Evolutionary conservation across 371 early-diverging fungal species (phyloP), one percentile per base, ranked within the genome.

Genomic region (Mortierella polycephala): DNA sequence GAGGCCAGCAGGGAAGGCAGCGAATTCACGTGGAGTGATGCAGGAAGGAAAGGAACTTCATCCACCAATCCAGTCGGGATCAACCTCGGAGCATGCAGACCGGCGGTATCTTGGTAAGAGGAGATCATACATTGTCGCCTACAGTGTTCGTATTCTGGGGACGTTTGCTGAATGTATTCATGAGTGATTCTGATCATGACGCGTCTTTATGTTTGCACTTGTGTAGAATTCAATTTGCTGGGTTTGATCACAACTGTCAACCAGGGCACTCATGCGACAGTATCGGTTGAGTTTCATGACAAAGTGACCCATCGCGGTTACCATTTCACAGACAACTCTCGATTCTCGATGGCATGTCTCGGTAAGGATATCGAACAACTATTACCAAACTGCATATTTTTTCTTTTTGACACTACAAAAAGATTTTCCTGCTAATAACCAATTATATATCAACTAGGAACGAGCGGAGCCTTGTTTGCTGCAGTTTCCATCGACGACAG

Each of bases 251-350:
- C 88, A 18, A 85, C 92, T 8, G 88, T 95, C 45, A 85, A 85
- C 42, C 91, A 94, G 67, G 89, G 84, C 8, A 81, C 87, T 0
- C 62, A 60, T 44, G 87, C 90, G 5, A 90, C 92, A 5, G 80
- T 97, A 44, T 91, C 93, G 67, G 92, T 97, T 5, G 93, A 94
- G 55, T 96, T 93, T 63, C 93, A 95, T 72, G 96, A 98, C 84
- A 90, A 94, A 67, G 83, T 92, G 7, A 64, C 85, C 18, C 84
- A 89, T 56, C 86, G 94, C 23, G 92, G 93, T 62, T 91, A 93
- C 60, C 92, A 93, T 66, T 96, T 98, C 58, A 88, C 90, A 1
- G 96, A 98, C 69, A 85, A 85, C 60, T 82, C 83, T 61, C 86
- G 90, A 41, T 95, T 87, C 81, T 84, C 89, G 1, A 85, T 96